These are phyloP conservation scores for Quercus agrifolia DNA, from an alignment of 306 rosid species.

Conservation along the genomic window DNA sequence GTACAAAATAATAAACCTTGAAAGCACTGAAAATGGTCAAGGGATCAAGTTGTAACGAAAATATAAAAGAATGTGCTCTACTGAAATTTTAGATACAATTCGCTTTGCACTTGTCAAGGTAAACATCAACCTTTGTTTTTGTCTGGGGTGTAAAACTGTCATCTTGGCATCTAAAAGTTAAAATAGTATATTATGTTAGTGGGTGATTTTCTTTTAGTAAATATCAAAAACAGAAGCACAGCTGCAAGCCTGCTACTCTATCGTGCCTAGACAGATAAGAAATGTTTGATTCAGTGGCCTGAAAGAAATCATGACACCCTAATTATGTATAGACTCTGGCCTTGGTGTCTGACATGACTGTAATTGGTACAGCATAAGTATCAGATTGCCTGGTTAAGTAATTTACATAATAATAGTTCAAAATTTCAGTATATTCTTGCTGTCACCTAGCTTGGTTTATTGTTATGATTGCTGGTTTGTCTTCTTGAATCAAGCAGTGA, in stretches of 20 bases:
- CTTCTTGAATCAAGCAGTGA: conserved; percentile 6
- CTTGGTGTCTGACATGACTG: not conserved
- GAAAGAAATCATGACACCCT: not conserved
- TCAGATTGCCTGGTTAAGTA: not conserved
- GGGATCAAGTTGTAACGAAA: too few relatives aligned
- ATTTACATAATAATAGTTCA: too few relatives aligned
- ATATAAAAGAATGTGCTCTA: not conserved
- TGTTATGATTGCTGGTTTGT: conserved; percentile 6
- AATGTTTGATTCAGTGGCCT: not conserved
- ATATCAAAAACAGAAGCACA: not conserved
- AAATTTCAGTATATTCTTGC: not conserved
- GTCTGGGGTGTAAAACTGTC: not conserved
- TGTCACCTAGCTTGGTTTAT: not conserved
- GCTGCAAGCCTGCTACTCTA: too few relatives aligned
- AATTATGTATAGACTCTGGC: not conserved
- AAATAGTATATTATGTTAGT: not conserved
- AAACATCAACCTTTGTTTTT: not conserved
- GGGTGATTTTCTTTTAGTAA: not conserved
- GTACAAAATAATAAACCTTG: too few relatives aligned
- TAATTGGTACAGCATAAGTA: not conserved
- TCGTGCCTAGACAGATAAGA: too few relatives aligned
- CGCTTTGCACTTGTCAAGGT: not conserved
- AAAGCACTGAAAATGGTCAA: too few relatives aligned
- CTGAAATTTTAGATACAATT: not conserved
- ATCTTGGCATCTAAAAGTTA: not conserved